Base-by-base conservation (phyloP, 2,329 filamentous ascomycete species). In the Pseudonectria foliicola region DNA sequence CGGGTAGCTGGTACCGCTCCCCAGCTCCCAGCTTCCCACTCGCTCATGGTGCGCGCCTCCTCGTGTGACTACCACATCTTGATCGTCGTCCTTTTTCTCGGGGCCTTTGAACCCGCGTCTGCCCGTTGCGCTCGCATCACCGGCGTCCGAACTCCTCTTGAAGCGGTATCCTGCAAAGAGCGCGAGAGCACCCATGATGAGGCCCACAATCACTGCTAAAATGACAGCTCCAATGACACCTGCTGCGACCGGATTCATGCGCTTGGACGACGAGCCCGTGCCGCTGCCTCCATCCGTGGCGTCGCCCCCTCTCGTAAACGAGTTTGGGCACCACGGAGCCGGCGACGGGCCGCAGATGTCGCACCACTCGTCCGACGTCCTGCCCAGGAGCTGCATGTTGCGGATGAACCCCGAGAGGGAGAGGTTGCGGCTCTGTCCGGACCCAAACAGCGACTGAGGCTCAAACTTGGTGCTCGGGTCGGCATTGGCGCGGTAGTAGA, bases 401-500 rank as follows among this genome's bases (percentile, higher is more conserved):
- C 34, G 36, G 3, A 54, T 39, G 38, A 74, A 74, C 4, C 57
- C 53, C 1, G 40, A 40, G 42, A 60, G 71, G 0, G 53, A 47
- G 31, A 73, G 59, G 16, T 42, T 50, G 4, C 48, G 42, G 13
- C 60, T 53, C 14, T 46, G 48, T 4, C 56, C 55, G 26, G 56
- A 54, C 7, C 57, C 56, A 33, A 71, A 72, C 4, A 73, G 54
- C 4, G 62, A 45, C 29, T 65, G 63, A 24, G 54, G 51, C 3
- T 39, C 40, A n/a, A 71, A 59, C 0, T 49, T 40, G 0, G 57
- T 53, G 4, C 53, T 50, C 1, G 48, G 38, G 13, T 63, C 58
- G 6, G 68, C 65, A 35, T 66, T 65, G 27, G 70, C 67, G 23
- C 70, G 67, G 57, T 76, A 79, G 4, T 71, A 53, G 51, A 80